These are phyloP conservation scores for Pyrus hybrid DNA, from an alignment of 331 rosid species.

Conservation along the genomic window DNA sequence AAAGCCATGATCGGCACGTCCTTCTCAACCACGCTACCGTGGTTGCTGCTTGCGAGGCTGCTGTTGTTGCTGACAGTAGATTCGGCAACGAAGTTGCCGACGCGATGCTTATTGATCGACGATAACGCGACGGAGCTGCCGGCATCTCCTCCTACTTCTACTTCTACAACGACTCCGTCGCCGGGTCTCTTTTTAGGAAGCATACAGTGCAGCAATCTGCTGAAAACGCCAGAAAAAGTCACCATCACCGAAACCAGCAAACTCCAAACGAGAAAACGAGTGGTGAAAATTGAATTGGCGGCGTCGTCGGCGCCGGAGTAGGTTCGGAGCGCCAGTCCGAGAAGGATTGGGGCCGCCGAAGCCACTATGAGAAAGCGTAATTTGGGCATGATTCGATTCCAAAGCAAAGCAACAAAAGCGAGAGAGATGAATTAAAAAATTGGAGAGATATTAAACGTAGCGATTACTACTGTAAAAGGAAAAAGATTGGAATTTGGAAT, in stretches of 20 bases:
- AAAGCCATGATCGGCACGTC: conserved; percentile 46
- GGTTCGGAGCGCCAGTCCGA: conserved; percentile 1
- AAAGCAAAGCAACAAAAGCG: conserved; percentile 7
- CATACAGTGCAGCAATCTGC: conserved; percentile 91
- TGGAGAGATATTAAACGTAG: conserved; percentile 39
- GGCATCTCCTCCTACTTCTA: conserved; percentile 23
- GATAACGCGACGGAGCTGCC: conserved; percentile 14
- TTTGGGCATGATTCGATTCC: conserved; percentile 24
- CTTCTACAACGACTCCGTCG: conserved; percentile 73
- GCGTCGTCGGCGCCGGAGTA: neutral
- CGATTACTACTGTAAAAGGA: conserved; percentile 32
- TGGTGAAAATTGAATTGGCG: neutral
- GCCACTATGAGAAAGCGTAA: conserved; percentile 27
- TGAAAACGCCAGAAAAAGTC: conserved; percentile 33
- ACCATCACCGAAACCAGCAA: conserved; percentile 25
- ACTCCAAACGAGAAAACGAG: conserved; percentile 10
- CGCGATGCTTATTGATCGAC: conserved; percentile 52
- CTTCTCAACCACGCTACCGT: conserved; percentile 13
- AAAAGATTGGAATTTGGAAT: conserved; percentile 42
- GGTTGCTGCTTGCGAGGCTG: conserved; percentile 6
- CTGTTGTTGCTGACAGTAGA: conserved; percentile 35
- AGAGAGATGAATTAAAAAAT: neutral
- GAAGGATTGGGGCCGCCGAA: conserved; percentile 13
- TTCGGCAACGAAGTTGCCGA: conserved; percentile 29
- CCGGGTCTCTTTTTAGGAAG: conserved; percentile 94